Evolutionary conservation across 352 stramenopile species (phyloP).

Genomic region (Globisporangium paroecandrum): DNA sequence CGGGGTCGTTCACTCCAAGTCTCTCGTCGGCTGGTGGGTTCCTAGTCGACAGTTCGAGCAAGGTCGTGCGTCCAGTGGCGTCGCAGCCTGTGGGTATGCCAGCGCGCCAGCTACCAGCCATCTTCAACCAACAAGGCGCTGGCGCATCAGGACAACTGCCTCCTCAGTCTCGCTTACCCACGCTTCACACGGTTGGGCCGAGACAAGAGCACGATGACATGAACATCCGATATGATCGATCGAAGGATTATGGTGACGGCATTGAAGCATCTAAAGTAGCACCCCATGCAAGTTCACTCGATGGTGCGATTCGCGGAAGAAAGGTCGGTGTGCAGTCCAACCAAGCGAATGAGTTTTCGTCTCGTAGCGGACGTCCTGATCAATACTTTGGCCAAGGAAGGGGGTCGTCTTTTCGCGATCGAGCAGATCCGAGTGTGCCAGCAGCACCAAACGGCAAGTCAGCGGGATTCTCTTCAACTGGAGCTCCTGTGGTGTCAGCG

Average conservation of each 20-base stretch:
- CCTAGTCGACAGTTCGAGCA: background rate
- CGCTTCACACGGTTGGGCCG: constrained; percentile 8
- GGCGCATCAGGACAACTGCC: background rate
- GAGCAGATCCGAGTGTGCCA: background rate
- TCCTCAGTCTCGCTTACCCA: constrained; percentile 12
- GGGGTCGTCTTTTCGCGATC: background rate
- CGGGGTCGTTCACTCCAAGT: constrained; percentile 2
- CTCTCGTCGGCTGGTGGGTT: background rate
- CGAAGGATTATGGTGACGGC: constrained; percentile 5
- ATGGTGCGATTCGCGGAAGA: constrained; percentile 3
- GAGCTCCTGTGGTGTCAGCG: background rate
- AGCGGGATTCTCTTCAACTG: background rate
- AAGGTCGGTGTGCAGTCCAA: background rate
- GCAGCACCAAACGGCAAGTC: constrained; percentile 5
- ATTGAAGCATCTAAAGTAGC: background rate
- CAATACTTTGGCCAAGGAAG: background rate
- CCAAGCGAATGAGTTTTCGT: background rate
- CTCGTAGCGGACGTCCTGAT: background rate
- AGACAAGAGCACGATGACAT: constrained; percentile 11
- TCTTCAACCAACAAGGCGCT: constrained; percentile 8
- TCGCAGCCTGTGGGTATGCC: background rate
- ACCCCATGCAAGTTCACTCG: background rate
- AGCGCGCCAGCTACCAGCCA: background rate
- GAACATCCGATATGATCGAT: background rate
- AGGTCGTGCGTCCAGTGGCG: background rate